phyloP scores from a whole-genome alignment of 2,329 filamentous ascomycete genomes.

The Lojkania enalia region DNA sequence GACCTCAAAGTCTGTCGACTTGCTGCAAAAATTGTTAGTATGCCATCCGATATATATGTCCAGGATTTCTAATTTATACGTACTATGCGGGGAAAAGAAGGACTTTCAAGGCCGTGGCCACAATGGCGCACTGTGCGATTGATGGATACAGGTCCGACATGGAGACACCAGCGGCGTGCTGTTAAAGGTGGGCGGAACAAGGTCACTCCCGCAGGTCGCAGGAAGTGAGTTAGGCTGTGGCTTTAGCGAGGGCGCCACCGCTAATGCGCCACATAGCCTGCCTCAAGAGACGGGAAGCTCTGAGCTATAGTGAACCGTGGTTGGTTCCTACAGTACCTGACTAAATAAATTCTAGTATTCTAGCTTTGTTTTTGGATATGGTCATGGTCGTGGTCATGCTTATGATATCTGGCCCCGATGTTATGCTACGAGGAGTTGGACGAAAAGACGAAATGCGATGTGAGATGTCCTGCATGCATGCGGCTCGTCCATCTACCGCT shows the following conservation, averaged over 20 bases:
- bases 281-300: no score
- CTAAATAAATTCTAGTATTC: no score
- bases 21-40: constrained; percentile 60
- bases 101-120: constrained; percentile 86
- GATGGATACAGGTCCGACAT: constrained; percentile 87
- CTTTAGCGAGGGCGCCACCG: neutral
- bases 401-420: no score
- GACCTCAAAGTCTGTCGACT: constrained; percentile 98
- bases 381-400: no score
- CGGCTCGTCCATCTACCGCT: no score
- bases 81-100: constrained; percentile 94
- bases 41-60: constrained; percentile 8
- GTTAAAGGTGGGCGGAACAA: constrained; percentile 23
- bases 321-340: no score
- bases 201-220: constrained; percentile 14
- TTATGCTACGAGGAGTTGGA: no score
- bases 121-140: constrained; percentile 83
- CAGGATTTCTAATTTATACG: constrained; percentile 46
- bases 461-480: no score
- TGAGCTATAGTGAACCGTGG: no score
- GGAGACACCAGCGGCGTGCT: constrained; percentile 24
- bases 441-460: no score
- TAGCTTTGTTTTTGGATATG: no score
- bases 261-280: no score
- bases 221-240: neutral